These are phyloP conservation scores for Cutaneotrichosporon dermatis DNA, from an alignment of 1,284 basidiomycete species.

Conservation along the genomic window DNA sequence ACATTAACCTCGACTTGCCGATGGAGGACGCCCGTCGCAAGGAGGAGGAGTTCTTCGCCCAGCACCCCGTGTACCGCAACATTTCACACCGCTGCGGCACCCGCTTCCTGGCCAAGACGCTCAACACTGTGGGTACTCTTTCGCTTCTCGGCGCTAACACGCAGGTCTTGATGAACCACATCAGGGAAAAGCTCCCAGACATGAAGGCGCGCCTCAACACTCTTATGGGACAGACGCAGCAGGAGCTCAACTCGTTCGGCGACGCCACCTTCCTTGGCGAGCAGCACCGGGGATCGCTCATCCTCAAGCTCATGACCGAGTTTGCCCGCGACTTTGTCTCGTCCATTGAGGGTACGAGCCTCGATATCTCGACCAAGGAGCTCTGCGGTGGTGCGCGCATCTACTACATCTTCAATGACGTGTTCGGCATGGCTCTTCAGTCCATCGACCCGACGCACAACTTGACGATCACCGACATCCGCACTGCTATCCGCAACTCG, in stretches of 20 bases:
- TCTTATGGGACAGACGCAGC: constrained; percentile 97
- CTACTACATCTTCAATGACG: constrained; percentile 99
- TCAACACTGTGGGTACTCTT: constrained; percentile 71
- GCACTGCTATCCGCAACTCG: constrained; percentile 96
- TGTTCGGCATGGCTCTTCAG: constrained; percentile 87
- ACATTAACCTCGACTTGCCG: constrained; percentile 85
- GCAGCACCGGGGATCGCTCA: constrained; percentile 76
- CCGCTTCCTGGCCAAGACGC: constrained; percentile 84
- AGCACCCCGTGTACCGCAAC: constrained; percentile 87
- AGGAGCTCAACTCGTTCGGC: constrained; percentile 94
- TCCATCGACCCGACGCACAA: constrained; percentile 89
- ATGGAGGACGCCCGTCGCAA: constrained; percentile 78
- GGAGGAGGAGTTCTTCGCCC: constrained; percentile 88
- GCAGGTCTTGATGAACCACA: constrained; percentile 93
- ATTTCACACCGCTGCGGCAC: constrained; percentile 97
- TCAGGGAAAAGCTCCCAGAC: constrained; percentile 96
- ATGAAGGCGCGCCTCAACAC: constrained; percentile 99
- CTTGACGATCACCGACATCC: constrained; percentile 89
- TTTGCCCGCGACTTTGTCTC: constrained; percentile 97
- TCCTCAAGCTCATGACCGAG: constrained; percentile 96
- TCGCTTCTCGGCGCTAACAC: neutral
- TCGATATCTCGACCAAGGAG: constrained; percentile 97
- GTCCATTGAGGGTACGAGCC: constrained; percentile 96
- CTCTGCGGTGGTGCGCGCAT: constrained; percentile 95
- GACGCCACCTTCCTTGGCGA: constrained; percentile 91